Conservation (phyloP, 2,329 filamentous ascomycete genomes). For the Cercospora sesami region DNA sequence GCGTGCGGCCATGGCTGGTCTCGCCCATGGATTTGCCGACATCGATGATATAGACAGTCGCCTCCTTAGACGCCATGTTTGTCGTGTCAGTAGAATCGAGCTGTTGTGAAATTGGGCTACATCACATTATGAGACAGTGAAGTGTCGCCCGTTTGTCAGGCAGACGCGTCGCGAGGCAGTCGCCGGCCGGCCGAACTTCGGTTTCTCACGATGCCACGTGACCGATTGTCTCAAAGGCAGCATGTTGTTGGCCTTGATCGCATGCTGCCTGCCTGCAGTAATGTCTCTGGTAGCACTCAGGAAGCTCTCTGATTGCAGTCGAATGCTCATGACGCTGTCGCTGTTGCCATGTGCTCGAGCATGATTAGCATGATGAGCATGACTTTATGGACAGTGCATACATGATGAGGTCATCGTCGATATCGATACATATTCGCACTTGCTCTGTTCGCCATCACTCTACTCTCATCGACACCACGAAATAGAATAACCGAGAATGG, state of each 20-base stretch:
- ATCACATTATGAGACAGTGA: constrained; percentile 5
- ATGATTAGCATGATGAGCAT: not conserved
- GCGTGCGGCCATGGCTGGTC: constrained; percentile 65
- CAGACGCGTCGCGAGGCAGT: constrained; percentile 7
- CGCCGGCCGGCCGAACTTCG: not conserved
- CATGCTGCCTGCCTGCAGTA: not conserved
- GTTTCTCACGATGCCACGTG: not conserved
- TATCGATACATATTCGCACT: not conserved
- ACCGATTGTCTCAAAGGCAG: not conserved
- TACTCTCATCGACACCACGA: not conserved
- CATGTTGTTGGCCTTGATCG: not conserved
- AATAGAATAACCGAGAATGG: constrained; percentile 36
- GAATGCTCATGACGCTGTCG: not conserved
- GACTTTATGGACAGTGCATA: not conserved
- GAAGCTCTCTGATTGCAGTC: not conserved
- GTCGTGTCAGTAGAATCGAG: not conserved
- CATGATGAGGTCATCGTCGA: not conserved
- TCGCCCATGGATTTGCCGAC: constrained; percentile 81
- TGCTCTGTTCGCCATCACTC: not conserved
- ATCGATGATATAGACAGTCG: constrained; percentile 88
- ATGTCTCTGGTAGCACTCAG: not conserved
- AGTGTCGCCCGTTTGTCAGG: not conserved
- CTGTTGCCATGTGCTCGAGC: not conserved
- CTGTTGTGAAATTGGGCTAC: not conserved
- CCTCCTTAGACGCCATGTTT: constrained; percentile 87